Base-by-base conservation (phyloP, 352 stramenopile species). In the Globisporangium mamillatum region DNA sequence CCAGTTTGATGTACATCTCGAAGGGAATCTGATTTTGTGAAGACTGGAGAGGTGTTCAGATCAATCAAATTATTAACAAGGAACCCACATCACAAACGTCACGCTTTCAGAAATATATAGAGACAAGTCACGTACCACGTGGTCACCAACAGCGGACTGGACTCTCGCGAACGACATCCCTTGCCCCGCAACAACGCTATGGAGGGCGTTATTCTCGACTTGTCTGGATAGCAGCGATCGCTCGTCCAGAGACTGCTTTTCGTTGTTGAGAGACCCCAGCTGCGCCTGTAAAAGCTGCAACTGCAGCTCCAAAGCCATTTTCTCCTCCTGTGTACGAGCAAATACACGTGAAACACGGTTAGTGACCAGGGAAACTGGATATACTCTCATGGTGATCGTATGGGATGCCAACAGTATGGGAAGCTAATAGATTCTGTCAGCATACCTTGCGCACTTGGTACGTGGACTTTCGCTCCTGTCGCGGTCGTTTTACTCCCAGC, bases 81-180 rank as follows among this genome's bases (percentile, higher is more conserved):
- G 4, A 16, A 14, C 38, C 38, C 12, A 12, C 36, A 18, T 46
- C 10, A 18, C 38, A 18, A 46, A 46, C 1, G 38, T 18, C 12
- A 16, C 14, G 14, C 6, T 18, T 18, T 46, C n/a, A 6, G 16
- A 8, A 6, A 52, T 52, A n/a, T 32, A 3, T 32, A 32, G 32
- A 36, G 32, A 36, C 5, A 20, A 20, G 18, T n/a, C n/a, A 60
- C 16, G 7, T 60, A 60, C 54, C 54, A 60, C 54, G 54, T 60
- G 54, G 9, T 41, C 54, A 2, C 27, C 18, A 10, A 60, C 24
- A 12, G 27, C 54, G 25, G 54, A 60, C 5, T 60, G 54, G 2
- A 60, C 27, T 27, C 54, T 60, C 27, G 54, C 54, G 7, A 60
- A 41, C 25, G 54, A 60, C 9, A 60, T 25, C 22, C 27, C 54